Conservation (phyloP, 2,329 filamentous ascomycete genomes). For the Aciculosporium take region DNA sequence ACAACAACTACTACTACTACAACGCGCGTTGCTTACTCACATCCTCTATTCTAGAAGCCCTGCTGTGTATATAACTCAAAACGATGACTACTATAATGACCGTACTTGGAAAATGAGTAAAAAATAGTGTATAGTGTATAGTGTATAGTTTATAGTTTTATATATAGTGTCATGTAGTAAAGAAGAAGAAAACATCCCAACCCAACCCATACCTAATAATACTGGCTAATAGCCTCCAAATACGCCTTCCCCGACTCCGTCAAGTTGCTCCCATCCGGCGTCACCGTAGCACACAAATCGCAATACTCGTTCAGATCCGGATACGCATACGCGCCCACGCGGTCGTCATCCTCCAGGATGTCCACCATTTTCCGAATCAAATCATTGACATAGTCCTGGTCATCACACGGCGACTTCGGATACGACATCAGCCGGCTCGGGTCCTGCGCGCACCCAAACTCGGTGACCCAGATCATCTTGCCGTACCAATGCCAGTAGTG, state of each 20-base stretch:
- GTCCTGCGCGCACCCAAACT: neutral
- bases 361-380: neutral
- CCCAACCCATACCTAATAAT: neutral
- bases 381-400: neutral
- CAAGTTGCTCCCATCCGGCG: neutral
- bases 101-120: no score
- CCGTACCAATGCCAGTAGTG: neutral
- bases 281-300: neutral
- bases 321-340: neutral
- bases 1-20: no score
- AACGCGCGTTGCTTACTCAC: no score
- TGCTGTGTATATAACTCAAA: no score
- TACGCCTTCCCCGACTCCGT: neutral
- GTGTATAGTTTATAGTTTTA: no score
- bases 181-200: neutral
- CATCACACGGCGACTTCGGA: neutral
- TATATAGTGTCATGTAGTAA: no score
- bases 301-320: neutral
- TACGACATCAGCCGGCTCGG: neutral
- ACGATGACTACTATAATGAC: no score
- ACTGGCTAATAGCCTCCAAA: neutral
- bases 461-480: neutral
- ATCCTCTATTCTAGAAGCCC: no score
- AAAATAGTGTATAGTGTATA: no score
- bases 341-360: neutral